phyloP scores from a whole-genome alignment of 768 basidiomycete genomes.

The Scleroderma citrinum region DNA sequence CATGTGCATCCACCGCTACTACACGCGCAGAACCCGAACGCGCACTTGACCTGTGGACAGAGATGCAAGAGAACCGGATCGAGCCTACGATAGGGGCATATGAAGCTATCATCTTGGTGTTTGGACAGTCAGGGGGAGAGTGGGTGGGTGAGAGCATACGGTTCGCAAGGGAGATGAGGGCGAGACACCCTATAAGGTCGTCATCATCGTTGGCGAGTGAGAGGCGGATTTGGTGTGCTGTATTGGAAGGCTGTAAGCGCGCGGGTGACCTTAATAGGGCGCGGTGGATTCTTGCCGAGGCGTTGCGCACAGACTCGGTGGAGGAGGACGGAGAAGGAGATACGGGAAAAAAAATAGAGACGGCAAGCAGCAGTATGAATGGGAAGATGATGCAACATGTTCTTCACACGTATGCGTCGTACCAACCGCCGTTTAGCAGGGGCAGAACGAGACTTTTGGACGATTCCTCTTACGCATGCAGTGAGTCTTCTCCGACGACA shows the following conservation, averaged over 20 bases:
- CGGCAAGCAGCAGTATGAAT: conserved; percentile 37
- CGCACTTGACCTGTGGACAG: conserved; percentile 88
- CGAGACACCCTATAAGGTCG: conserved; percentile 42
- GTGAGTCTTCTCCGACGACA: conserved; percentile 5
- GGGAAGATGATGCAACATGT: conserved; percentile 75
- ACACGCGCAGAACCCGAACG: conserved; percentile 72
- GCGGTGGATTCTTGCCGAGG: conserved; percentile 89
- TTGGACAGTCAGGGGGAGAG: conserved; percentile 59
- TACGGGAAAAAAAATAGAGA: neutral
- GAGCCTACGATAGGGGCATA: conserved; percentile 65
- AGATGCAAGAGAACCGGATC: conserved; percentile 78
- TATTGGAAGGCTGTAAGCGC: conserved; percentile 88
- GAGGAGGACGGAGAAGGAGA: conserved; percentile 1
- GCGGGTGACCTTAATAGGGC: conserved; percentile 77
- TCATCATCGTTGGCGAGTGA: conserved; percentile 27
- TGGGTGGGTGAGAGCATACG: conserved; percentile 82
- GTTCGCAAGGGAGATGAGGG: conserved; percentile 82
- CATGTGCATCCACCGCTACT: conserved; percentile 55
- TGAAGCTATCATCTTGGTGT: conserved; percentile 77
- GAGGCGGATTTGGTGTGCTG: conserved; percentile 64
- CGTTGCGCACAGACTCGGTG: conserved; percentile 30
- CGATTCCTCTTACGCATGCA: neutral
- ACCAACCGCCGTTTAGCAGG: conserved; percentile 63
- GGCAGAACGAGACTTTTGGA: conserved; percentile 40
- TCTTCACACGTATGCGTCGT: conserved; percentile 84